phyloP scores from a whole-genome alignment of 306 rosid genomes.

The Quercus ilex region DNA sequence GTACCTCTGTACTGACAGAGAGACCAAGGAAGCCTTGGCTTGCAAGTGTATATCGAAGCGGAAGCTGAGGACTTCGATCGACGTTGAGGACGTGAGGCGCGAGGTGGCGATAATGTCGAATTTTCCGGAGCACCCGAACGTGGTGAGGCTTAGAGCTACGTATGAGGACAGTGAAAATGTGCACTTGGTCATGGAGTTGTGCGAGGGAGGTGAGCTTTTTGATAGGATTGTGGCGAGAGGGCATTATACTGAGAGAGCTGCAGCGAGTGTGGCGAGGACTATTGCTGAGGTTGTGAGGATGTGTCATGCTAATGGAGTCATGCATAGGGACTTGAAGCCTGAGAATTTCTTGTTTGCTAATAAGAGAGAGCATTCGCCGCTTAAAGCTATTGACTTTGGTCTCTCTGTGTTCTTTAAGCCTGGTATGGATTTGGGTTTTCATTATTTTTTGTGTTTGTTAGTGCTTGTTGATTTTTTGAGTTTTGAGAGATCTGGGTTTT shows the following conservation, averaged over 20 bases:
- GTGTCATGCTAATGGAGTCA: conserved; percentile 80
- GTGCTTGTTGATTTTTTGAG: background rate
- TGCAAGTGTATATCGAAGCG: conserved; percentile 94
- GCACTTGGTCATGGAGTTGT: conserved; percentile 88
- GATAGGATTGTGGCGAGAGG: conserved; percentile 86
- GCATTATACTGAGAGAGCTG: conserved; percentile 81
- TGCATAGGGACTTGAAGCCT: conserved; percentile 87
- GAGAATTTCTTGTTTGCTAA: conserved; percentile 79
- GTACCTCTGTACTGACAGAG: conserved; percentile 84
- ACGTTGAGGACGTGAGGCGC: conserved; percentile 74
- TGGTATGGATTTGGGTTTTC: conserved; percentile 29
- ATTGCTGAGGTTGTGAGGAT: conserved; percentile 79
- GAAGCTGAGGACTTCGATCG: conserved; percentile 81
- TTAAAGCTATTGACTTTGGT: conserved; percentile 83
- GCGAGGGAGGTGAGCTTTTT: conserved; percentile 82
- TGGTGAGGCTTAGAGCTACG: conserved; percentile 66
- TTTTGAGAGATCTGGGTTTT: background rate
- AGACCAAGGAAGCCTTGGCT: conserved; percentile 76
- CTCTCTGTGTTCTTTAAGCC: conserved; percentile 83
- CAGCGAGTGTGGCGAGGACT: conserved; percentile 71
- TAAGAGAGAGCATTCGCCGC: conserved; percentile 76
- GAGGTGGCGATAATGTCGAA: conserved; percentile 89
- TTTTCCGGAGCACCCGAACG: conserved; percentile 72
- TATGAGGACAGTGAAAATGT: conserved; percentile 80
- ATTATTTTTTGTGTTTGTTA: too few species aligned